Percentiles rank a stretch among this genome's conserved stretches.
phyloP scores from a whole-genome alignment of 2,329 filamentous ascomycete genomes.

The Dactylonectria macrodidyma region DNA sequence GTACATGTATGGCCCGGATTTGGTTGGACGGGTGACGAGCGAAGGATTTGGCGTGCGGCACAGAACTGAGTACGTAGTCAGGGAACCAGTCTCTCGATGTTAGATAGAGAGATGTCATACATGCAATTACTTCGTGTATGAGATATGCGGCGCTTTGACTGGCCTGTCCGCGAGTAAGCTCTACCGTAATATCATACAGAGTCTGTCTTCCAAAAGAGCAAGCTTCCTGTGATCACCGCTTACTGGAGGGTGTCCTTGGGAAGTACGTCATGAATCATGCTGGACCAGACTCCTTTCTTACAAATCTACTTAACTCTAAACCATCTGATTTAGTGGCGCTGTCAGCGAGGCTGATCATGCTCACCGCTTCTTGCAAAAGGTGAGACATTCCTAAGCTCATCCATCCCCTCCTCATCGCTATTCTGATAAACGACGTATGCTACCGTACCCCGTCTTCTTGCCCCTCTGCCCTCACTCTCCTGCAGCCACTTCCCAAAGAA shows the following conservation, averaged over 20 bases:
- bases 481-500: neutral
- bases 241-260: neutral
- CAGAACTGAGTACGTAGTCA: conserved; percentile 11
- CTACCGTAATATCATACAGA: neutral
- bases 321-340: neutral
- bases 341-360: neutral
- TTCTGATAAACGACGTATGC: neutral
- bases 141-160: conserved; percentile 4
- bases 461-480: neutral
- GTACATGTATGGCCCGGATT: conserved; percentile 3
- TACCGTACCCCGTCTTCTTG: neutral
- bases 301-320: neutral
- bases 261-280: neutral
- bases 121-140: neutral
- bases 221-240: neutral
- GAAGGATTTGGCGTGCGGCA: conserved; percentile 3
- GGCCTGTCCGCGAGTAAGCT: conserved; percentile 1
- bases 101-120: neutral
- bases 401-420: neutral
- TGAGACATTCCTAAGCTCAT: neutral
- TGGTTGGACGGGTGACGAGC: conserved; percentile 9
- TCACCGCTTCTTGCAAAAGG: neutral
- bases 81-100: conserved; percentile 11
- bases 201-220: neutral
- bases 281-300: neutral